Conservation (phyloP, 2,329 filamentous ascomycete species). For the Exophiala lecanii-corni region DNA sequence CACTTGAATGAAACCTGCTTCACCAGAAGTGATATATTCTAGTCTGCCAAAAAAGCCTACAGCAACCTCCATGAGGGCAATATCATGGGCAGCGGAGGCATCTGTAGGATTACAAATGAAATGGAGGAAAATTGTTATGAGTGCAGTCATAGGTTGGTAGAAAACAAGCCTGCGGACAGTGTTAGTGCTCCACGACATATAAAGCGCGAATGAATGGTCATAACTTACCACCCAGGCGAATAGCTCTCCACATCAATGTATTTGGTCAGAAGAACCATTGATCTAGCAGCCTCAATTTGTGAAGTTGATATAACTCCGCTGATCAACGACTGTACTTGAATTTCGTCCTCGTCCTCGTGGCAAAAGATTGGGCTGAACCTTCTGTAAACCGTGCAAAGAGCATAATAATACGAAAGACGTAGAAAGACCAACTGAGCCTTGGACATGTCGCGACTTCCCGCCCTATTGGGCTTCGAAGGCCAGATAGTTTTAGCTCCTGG, state of each 20-base stretch:
- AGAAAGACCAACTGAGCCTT: too few relatives aligned
- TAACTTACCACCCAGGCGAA: background rate
- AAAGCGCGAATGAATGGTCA: background rate
- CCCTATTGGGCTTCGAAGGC: too few relatives aligned
- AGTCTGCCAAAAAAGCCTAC: constrained; percentile 8
- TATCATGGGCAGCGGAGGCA: background rate
- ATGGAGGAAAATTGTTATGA: constrained; percentile 7
- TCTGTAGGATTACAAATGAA: constrained; percentile 2
- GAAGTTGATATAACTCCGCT: background rate
- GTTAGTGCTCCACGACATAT: background rate
- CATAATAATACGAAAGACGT: too few relatives aligned
- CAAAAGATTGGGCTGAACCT: too few relatives aligned
- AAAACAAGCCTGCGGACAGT: constrained; percentile 5
- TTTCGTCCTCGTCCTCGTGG: background rate
- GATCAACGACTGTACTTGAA: background rate
- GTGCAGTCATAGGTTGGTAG: constrained; percentile 6
- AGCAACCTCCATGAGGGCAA: constrained; percentile 3
- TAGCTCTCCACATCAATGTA: background rate
- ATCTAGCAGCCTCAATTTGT: constrained; percentile 2
- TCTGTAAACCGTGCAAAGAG: too few relatives aligned
- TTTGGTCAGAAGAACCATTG: constrained; percentile 3
- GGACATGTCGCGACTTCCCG: too few relatives aligned
- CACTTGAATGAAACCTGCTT: too few relatives aligned
- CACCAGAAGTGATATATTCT: constrained; percentile 4
- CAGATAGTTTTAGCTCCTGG: too few relatives aligned